Conservation (phyloP, 2,329 filamentous ascomycete species). For the Colletotrichum somersetense region DNA sequence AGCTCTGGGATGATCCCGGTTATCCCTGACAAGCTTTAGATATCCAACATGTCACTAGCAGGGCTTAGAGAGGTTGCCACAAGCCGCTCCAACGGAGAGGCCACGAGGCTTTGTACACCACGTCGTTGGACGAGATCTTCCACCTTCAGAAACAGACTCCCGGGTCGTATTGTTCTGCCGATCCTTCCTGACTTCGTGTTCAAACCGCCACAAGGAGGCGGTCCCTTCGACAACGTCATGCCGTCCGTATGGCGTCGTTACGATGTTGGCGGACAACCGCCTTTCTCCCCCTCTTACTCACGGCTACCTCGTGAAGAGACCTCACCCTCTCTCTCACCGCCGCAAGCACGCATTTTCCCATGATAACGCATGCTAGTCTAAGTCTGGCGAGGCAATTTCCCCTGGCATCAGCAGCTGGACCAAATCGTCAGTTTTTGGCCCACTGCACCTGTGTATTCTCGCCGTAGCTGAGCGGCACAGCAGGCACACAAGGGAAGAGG, state of each 20-base stretch:
- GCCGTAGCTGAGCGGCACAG: constrained; percentile 27
- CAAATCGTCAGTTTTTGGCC: constrained; percentile 15
- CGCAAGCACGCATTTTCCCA: background rate
- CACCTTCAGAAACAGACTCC: background rate
- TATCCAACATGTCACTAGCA: constrained; percentile 27
- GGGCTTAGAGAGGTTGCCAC: constrained; percentile 1
- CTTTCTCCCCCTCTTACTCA: background rate
- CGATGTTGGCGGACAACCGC: background rate
- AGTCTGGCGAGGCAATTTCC: constrained; percentile 33
- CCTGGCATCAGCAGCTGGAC: constrained; percentile 15
- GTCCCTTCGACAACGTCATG: background rate
- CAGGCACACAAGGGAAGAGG: constrained; percentile 17
- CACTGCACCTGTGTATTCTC: constrained; percentile 2
- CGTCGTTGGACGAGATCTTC: constrained; percentile 19
- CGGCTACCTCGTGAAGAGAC: background rate
- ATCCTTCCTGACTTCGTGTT: constrained; percentile 22
- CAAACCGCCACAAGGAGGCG: background rate
- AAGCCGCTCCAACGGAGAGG: background rate
- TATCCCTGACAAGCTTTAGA: constrained; percentile 25
- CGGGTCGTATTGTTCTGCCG: constrained; percentile 16
- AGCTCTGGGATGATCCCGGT: background rate
- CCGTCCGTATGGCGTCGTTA: background rate
- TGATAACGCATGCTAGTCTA: background rate
- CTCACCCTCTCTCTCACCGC: background rate
- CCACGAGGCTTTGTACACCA: background rate